Evolutionary conservation across 345 rosid genomes (phyloP), one percentile per base, ranked within the genome.

Genomic region (Heritiera fomes): DNA sequence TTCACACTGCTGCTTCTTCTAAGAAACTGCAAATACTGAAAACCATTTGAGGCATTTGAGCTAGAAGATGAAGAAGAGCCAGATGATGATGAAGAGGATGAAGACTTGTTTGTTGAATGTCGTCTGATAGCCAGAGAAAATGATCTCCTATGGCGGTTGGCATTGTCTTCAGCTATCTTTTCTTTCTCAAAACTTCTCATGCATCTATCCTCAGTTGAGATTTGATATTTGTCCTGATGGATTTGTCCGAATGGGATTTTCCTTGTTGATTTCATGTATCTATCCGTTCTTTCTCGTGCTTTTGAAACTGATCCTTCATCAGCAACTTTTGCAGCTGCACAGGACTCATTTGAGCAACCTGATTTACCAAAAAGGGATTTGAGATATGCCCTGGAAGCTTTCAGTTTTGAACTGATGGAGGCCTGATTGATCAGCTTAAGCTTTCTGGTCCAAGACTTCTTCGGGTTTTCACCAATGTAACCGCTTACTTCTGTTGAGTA

Each of bases 321-420:
- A 28, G 87, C 87, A 76, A 88, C 90, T 86, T 85, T 91, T 56
- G 86, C 74, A 3, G 90, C 87, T 34, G 85, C 73, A 50, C 86
- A 82, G 49, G 98, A 91, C 61, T 89, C 94, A 79, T 87, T 83
- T 6, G 99, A 82, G 82, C 93, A 89, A 53, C 90, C 89, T 32
- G 98, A 34, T 34, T 73, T 94, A 1, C 84, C 82, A 45, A 94
- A 90, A 75, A 96, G 84, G 0, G 95, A 88, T 84, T 87, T 93
- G 23, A 96, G 75, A 78, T 89, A 95, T 61, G 89, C 89, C 62
- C 89, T 84, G 3, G 95, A 95, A 79, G 97, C 93, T 81, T 87
- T 95, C 60, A 94, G 79, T 82, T 88, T 95, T 15, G 90, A 87
- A 77, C 91, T 86, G 49, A 93, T 55, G 23, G 89, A 83, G 4